Conservation (phyloP, 331 rosid species). For the Malus hybrid region DNA sequence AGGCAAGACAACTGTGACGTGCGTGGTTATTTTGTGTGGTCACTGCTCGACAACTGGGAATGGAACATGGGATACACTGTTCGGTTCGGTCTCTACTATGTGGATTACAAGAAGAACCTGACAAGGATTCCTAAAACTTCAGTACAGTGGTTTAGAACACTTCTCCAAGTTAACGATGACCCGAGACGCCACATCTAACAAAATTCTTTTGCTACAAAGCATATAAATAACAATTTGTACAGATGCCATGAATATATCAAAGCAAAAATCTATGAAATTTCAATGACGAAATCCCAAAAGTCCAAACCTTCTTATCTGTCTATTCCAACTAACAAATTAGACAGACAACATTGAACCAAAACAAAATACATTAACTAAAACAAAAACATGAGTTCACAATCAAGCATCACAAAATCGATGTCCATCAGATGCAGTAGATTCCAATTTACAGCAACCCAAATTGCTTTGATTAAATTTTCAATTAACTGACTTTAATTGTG, state of each 20-base stretch:
- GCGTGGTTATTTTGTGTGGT: conserved; percentile 85
- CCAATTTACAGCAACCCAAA: too few species aligned
- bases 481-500: too few species aligned
- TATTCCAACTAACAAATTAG: neutral
- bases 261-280: neutral
- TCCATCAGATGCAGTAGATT: too few species aligned
- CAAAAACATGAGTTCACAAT: too few species aligned
- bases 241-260: neutral
- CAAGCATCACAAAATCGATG: too few species aligned
- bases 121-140: conserved; percentile 85
- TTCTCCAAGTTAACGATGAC: conserved; percentile 42
- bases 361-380: neutral
- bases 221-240: neutral
- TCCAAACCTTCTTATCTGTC: neutral
- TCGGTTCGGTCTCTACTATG: conserved; percentile 82
- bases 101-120: conserved; percentile 76
- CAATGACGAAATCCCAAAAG: neutral
- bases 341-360: neutral
- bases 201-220: neutral
- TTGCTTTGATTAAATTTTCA: too few species aligned
- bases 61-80: conserved; percentile 86
- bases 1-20: conserved; percentile 79
- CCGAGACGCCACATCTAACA: conserved; percentile 17
- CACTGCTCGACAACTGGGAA: conserved; percentile 94
- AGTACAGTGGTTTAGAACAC: conserved; percentile 60